Base-by-base conservation (phyloP, 2,329 filamentous ascomycete species). In the Fusarium tanahbumbuense region DNA sequence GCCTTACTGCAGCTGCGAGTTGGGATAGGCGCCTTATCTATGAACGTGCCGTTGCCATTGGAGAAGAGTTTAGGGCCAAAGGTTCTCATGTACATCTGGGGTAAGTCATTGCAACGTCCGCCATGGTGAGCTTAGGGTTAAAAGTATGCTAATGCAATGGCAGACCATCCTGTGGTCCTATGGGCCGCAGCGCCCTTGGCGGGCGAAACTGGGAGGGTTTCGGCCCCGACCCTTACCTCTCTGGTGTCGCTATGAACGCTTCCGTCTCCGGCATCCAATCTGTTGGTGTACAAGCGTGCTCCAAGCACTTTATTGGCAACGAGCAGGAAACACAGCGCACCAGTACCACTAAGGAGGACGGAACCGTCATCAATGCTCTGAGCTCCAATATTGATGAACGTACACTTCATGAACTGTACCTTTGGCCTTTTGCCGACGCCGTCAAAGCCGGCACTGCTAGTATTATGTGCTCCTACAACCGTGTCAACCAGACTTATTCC, bases 401-500 rank as follows among this genome's bases (percentile, higher is more conserved):
- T 7, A 87, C 88, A 8, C 78, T 89, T 56, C 87, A 27, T 27
- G 25, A 27, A 27, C 25, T 27, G 25, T 27, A 27, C 25, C 25
- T 27, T 27, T 27, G 25, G 77, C 77, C 77, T 20, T 78, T 78
- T 42, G 76, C 75, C 52, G 72, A 78, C 34, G 76, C 76, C 20
- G 71, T 76, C 64, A 70, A 68, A 56, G 76, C 78, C 20, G 70
- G 74, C 15, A 75, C 75, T 27, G 72, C 77, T 11, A 75, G 72
- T 45, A 59, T 88, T 62, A 90, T 91, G 88, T 89, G 88, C 78
- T 88, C 89, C 0, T 93, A 93, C 83, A 89, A 93, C 75, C 90
- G 92, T 73, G 78, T 94, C 79, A 96, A 97, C 82, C 93, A 93
- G 78, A 92, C 89, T 16, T 93, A 93, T 73, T 86, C 81, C n/a